Conservation (phyloP, 441 rosid species). For the Populus hybrid region DNA sequence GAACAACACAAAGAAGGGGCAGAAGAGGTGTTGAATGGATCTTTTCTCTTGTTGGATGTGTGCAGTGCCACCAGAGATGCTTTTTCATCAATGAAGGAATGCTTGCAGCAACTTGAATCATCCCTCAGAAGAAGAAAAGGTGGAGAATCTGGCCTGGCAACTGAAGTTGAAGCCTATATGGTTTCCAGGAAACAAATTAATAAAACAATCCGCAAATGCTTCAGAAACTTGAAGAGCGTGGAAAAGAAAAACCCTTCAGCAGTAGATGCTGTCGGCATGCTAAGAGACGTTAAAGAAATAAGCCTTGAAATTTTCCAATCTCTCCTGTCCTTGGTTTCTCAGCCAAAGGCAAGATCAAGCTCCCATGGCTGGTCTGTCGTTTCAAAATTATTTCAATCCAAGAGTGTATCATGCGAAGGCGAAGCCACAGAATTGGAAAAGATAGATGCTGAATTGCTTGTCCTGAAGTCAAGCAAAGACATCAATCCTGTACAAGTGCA, state of each 20-base stretch:
- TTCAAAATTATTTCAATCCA: slow-evolving; percentile 32
- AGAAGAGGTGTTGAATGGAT: slow-evolving; percentile 27
- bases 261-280: neutral
- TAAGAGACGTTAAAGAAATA: slow-evolving; percentile 22
- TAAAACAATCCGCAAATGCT: slow-evolving; percentile 18
- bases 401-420: slow-evolving; percentile 15
- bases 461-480: slow-evolving; percentile 23
- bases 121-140: slow-evolving; percentile 29
- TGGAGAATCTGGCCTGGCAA: neutral
- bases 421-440: slow-evolving; percentile 5
- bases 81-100: slow-evolving; percentile 22
- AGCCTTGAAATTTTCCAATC: slow-evolving; percentile 26
- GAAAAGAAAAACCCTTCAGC: slow-evolving; percentile 7
- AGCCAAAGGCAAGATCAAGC: slow-evolving; percentile 20
- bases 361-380: slow-evolving; percentile 30
- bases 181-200: slow-evolving; percentile 23
- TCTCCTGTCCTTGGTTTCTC: slow-evolving; percentile 27
- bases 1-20: neutral
- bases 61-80: slow-evolving; percentile 23
- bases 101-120: slow-evolving; percentile 26
- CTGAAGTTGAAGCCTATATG: slow-evolving; percentile 23
- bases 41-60: slow-evolving; percentile 26
- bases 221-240: slow-evolving; percentile 23
- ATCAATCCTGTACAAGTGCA: neutral
- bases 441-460: slow-evolving; percentile 18